phyloP scores from a whole-genome alignment of 2,329 filamentous ascomycete species.

The Parafenestella ontariensis region DNA sequence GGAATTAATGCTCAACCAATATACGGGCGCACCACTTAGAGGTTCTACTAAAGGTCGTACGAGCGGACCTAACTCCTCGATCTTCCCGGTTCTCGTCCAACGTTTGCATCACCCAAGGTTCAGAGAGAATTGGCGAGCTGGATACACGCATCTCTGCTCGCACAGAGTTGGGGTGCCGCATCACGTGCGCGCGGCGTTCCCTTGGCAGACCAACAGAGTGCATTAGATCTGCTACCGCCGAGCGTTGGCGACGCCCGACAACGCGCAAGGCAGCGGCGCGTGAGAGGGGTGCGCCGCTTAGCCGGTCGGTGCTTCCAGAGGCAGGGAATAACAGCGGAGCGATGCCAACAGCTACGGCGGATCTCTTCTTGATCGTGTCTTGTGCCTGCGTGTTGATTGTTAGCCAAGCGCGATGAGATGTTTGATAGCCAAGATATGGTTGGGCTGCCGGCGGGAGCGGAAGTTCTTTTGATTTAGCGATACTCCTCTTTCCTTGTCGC shows the following conservation, averaged over 20 bases:
- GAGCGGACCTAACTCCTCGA: not conserved
- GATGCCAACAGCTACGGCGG: slow-evolving; percentile 5
- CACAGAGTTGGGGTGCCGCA: not conserved
- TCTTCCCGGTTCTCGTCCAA: not conserved
- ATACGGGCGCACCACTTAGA: not conserved
- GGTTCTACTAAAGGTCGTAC: not conserved
- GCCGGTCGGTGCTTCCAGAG: slow-evolving; percentile 9
- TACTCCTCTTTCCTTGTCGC: not conserved
- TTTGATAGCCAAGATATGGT: not conserved
- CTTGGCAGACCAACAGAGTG: slow-evolving; percentile 14
- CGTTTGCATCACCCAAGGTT: not conserved
- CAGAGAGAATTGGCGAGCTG: slow-evolving; percentile 14
- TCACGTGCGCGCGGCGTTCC: slow-evolving; percentile 19
- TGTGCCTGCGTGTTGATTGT: not conserved
- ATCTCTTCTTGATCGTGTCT: not conserved
- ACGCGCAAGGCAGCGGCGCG: slow-evolving; percentile 6
- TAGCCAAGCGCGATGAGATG: not conserved
- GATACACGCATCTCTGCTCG: slow-evolving; percentile 14
- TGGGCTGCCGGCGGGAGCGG: not conserved
- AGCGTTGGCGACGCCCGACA: slow-evolving; percentile 15
- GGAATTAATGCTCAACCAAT: not conserved
- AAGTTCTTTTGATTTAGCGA: not conserved
- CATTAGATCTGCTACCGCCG: slow-evolving; percentile 7
- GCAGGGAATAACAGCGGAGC: slow-evolving; percentile 11
- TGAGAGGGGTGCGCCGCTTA: slow-evolving; percentile 14